Evolutionary conservation across 75 land plant species (phyloP).

Genomic region (Cupressus sempervirens): DNA sequence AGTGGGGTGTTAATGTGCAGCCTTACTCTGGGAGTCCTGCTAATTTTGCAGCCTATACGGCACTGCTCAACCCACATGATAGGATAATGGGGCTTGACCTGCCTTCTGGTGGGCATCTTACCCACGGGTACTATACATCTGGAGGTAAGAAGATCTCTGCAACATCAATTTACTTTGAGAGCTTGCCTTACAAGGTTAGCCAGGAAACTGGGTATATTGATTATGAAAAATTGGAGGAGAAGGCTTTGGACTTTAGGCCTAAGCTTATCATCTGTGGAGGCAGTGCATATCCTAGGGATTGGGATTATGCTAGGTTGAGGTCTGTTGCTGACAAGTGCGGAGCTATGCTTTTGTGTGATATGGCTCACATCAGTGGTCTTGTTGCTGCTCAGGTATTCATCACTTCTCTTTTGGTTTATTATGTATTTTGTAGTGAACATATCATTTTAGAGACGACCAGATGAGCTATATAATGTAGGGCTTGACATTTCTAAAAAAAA

Average conservation of each 20-base stretch:
- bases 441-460: not conserved
- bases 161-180: conserved; percentile 87
- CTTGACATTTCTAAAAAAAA: not conserved
- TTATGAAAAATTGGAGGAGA: conserved; percentile 82
- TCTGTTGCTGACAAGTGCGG: conserved; percentile 74
- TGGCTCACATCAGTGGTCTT: conserved; percentile 92
- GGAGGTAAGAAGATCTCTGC: conserved; percentile 92
- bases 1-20: conserved; percentile 88
- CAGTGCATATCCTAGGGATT: conserved; percentile 85
- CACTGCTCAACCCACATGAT: conserved; percentile 71
- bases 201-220: conserved; percentile 68
- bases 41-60: conserved; percentile 82
- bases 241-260: conserved; percentile 84
- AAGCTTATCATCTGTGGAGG: conserved; percentile 83
- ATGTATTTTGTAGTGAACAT: not conserved
- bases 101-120: conserved; percentile 79
- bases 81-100: conserved; percentile 79
- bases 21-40: conserved; percentile 86
- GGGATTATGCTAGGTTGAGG: conserved; percentile 76
- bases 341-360: conserved; percentile 68
- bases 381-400: conserved; percentile 73
- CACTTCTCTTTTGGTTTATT: not conserved
- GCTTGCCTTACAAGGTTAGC: conserved; percentile 81
- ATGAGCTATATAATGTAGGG: not conserved
- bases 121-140: conserved; percentile 83